phyloP scores from a whole-genome alignment of 1,284 basidiomycete species.

The Trametes hirsuta region DNA sequence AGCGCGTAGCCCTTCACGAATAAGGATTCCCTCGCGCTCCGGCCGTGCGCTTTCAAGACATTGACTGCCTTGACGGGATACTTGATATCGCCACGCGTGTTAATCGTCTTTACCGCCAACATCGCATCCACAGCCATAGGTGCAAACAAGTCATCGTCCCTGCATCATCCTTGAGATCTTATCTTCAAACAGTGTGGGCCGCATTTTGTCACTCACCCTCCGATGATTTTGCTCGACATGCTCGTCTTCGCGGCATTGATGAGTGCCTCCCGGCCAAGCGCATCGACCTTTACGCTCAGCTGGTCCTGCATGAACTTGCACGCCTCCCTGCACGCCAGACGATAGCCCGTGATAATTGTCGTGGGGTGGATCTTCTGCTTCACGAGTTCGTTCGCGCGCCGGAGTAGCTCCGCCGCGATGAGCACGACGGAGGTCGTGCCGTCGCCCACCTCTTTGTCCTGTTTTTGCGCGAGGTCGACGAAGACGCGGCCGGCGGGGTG shows the following conservation, averaged over 20 bases:
- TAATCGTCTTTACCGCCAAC: slow-evolving; percentile 96
- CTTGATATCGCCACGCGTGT: slow-evolving; percentile 94
- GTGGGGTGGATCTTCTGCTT: slow-evolving; percentile 99
- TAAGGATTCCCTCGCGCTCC: slow-evolving; percentile 93
- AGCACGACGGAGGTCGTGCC: slow-evolving; percentile 99
- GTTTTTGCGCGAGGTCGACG: slow-evolving; percentile 98
- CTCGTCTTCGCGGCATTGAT: slow-evolving; percentile 98
- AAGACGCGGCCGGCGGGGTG: slow-evolving; percentile 97
- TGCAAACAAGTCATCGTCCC: slow-evolving; percentile 98
- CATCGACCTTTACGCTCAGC: slow-evolving; percentile 93
- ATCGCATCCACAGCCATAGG: slow-evolving; percentile 99
- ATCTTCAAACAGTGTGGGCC: not conserved
- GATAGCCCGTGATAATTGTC: slow-evolving; percentile 98
- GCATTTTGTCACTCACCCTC: slow-evolving; percentile 66
- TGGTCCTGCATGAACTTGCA: slow-evolving; percentile 99
- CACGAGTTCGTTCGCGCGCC: slow-evolving; percentile 96
- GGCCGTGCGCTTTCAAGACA: slow-evolving; percentile 98
- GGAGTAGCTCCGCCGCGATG: slow-evolving; percentile 93
- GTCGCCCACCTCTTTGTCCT: slow-evolving; percentile 99
- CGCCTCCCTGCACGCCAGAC: slow-evolving; percentile 96
- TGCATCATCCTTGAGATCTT: slow-evolving; percentile 10
- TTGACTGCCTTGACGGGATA: slow-evolving; percentile 99
- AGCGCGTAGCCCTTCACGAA: slow-evolving; percentile 97
- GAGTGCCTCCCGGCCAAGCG: slow-evolving; percentile 88
- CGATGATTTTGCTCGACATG: slow-evolving; percentile 99